Evolutionary conservation across 257 asterid species (phyloP), one percentile per base, ranked within the genome.

Genomic region (Plantago major): DNA sequence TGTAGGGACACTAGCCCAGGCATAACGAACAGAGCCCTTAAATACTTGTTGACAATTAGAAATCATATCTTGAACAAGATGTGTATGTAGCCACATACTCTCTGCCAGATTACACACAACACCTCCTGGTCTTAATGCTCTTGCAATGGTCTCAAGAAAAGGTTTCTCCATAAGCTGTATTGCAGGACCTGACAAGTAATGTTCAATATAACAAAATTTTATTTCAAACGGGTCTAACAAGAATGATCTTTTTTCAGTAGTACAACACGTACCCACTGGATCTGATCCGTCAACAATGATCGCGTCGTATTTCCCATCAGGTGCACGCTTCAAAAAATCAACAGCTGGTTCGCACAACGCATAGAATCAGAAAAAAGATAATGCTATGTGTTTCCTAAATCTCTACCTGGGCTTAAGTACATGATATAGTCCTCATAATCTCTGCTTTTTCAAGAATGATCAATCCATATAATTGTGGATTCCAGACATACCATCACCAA

Each of bases 81-180:
- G 99, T 14, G 97, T 83, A 61, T 92, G 99, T 62, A 92, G 96
- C 99, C 99, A 89, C 95, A 89, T 81, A 67, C 99, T 92, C 69
- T 92, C 99, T 8, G 97, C 95, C 99, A 92, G 89, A 70, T 89
- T 89, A 77, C 99, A 92, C 16, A 92, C 93, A 62, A 92, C 90
- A 58, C 99, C 97, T 10, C 97, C 97, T 22, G 99, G 89, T 73
- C 81, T 84, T 62, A 92, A 59, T 62, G 97, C 95, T 82, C 81
- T 80, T 12, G 96, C 89, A 46, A 86, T 76, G 60, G 81, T 83
- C 76, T 84, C 82, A 72, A 92, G 86, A 76, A 92, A 92, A 64
- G 99, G 99, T 65, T 62, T 84, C 69, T 92, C 97, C 67, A 92
- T 94, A 48, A 89, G 96, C 80, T 84, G 97, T 78, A 72, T 71